Evolutionary conservation across 176 grass and related monocot species (phyloP), one percentile per base, ranked within the genome.

Genomic region (Neostapfia colusana): DNA sequence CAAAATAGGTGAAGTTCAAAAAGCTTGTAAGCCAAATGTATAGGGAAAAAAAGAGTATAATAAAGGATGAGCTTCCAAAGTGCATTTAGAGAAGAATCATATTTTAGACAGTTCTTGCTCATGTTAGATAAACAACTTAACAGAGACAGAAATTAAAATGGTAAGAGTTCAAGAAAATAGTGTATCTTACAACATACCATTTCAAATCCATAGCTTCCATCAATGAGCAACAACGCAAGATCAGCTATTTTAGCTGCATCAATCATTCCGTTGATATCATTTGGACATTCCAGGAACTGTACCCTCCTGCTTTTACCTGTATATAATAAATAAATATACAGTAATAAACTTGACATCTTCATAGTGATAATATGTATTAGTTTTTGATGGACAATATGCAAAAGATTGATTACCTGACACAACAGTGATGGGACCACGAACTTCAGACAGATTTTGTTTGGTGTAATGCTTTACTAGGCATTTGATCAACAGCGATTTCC

Each of bases 191-290:
- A 77, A 66, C 73, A 84, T n/a, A 99, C 95, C 95, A 99, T 99
- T 84, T 95, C 95, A 92, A 95, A 99, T 63, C 91, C 95, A 85
- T 95, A 99, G 85, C 89, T 92, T 74, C 91, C 95, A 74, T 99
- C 95, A 36, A 99, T 88, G 65, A 99, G 85, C 76, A 99, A 75
- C 79, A 99, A 78, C 14, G 91, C 95, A 2, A 99, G 89, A 90
- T 99, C 95, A 70, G 95, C 95, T 72, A 95, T 95, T 79, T 99
- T 99, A 62, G 95, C 95, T 65, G 95, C 95, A 82, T 99, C 95
- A 74, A 99, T 99, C 95, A 99, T 99, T 53, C 92, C 87, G 1
- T 99, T 99, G 40, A 95, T 92, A 81, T 99, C 92, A 83, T 94
- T 99, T 65, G 89, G 95, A 69, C 95, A 99, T 78, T 99, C 89